A percentile compares a stretch with the other conserved stretches of the same genome.
Evolutionary conservation across 2,329 filamentous ascomycete species (phyloP).

Genomic region (Cordyceps cicadae): DNA sequence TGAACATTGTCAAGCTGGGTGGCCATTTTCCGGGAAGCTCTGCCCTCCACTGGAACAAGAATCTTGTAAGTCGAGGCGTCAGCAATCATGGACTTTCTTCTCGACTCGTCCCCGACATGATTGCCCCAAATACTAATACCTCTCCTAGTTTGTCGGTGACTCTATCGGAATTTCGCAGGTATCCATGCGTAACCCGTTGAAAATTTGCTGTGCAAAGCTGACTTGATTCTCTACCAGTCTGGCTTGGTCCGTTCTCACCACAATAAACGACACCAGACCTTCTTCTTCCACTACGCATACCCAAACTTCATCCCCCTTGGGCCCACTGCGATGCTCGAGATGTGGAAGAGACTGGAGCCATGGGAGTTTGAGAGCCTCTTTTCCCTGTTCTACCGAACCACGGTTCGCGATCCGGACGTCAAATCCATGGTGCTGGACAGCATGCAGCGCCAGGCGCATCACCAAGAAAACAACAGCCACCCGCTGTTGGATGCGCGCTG

Average conservation of each 20-base stretch:
- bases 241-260: slow-evolving; percentile 9
- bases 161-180: slow-evolving; percentile 11
- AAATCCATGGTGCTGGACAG: slow-evolving; percentile 5
- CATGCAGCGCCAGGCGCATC: slow-evolving; percentile 8
- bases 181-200: neutral
- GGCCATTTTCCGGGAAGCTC: slow-evolving; percentile 74
- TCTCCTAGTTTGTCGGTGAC: slow-evolving; percentile 8
- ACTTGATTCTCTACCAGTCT: neutral
- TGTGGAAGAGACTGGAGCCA: slow-evolving; percentile 7
- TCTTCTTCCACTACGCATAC: slow-evolving; percentile 12
- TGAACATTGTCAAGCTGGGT: slow-evolving; percentile 60
- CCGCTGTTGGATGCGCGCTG: neutral
- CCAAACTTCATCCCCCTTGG: slow-evolving; percentile 11
- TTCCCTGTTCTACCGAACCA: slow-evolving; percentile 8
- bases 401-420: slow-evolving; percentile 7
- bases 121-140: neutral
- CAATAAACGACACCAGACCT: neutral
- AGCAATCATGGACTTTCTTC: neutral
- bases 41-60: slow-evolving; percentile 52
- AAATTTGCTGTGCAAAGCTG: neutral
- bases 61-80: slow-evolving; percentile 28
- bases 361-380: slow-evolving; percentile 4
- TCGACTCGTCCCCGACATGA: neutral
- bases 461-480: slow-evolving; percentile 8
- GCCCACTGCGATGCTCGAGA: slow-evolving; percentile 8